phyloP scores from a whole-genome alignment of 2,329 filamentous ascomycete species.

The Lojkania enalia region DNA sequence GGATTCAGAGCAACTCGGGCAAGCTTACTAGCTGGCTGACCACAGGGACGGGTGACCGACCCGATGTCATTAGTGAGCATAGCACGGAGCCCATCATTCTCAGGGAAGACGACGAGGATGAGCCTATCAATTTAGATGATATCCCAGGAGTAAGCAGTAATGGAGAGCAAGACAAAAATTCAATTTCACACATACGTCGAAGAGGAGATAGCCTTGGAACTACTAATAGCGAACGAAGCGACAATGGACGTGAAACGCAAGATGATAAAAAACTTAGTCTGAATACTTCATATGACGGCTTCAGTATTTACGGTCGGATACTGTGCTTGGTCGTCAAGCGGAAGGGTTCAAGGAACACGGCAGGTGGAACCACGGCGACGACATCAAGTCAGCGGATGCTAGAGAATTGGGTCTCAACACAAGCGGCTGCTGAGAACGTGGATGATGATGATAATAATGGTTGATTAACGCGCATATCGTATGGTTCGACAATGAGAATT shows the following conservation, averaged over 20 bases:
- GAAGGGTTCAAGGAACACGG: constrained; percentile 49
- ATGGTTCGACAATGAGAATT: no score
- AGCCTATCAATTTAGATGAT: constrained; percentile 53
- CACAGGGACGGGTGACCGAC: constrained; percentile 45
- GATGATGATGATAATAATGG: constrained; percentile 41
- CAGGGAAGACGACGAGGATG: constrained; percentile 63
- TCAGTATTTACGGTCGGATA: constrained; percentile 91
- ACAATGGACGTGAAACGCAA: constrained; percentile 59
- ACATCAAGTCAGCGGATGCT: constrained; percentile 45
- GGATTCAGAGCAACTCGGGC: constrained; percentile 50
- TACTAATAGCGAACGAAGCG: constrained; percentile 21
- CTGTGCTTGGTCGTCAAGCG: constrained; percentile 87
- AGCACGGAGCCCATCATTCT: constrained; percentile 52
- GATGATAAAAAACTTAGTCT: constrained; percentile 92
- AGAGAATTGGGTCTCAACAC: constrained; percentile 49
- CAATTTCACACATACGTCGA: constrained; percentile 21
- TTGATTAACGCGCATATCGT: constrained; percentile 26
- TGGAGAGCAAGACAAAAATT: not conserved
- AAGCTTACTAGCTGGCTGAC: constrained; percentile 54
- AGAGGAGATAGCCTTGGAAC: constrained; percentile 12
- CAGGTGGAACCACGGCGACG: constrained; percentile 21
- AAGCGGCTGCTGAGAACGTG: constrained; percentile 42
- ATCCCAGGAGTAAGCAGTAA: constrained; percentile 56
- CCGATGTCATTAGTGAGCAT: constrained; percentile 47
- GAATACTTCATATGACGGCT: constrained; percentile 89